Percentiles rank a stretch among this genome's conserved stretches.
These are phyloP conservation scores for Candida quercuum DNA, from an alignment of 805 yeast genomes.

Conservation along the genomic window DNA sequence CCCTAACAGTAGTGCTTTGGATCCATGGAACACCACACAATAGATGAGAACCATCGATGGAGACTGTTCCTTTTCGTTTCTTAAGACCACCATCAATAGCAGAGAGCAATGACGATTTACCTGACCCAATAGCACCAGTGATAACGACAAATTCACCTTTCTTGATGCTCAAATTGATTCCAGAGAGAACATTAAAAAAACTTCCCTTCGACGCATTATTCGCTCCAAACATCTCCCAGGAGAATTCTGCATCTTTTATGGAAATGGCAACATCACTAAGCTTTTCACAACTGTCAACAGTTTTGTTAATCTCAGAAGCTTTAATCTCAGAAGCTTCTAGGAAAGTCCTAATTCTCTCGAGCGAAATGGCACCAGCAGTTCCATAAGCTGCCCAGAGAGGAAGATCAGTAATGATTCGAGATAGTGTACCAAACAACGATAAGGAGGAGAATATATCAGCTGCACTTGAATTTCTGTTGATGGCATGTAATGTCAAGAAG, in stretches of 20 bases:
- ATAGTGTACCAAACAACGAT: neutral
- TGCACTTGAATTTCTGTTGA: neutral
- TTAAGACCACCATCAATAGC: conserved; percentile 36
- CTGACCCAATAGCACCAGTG: conserved; percentile 49
- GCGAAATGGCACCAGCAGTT: neutral
- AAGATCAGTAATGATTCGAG: neutral
- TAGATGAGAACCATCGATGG: conserved; percentile 41
- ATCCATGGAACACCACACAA: conserved; percentile 73
- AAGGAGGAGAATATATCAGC: neutral
- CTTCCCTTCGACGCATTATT: too few relatives aligned
- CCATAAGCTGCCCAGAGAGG: too few relatives aligned
- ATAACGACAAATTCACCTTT: conserved; percentile 6
- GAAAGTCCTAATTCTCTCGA: neutral
- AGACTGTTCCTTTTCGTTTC: conserved; percentile 40
- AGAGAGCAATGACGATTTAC: conserved; percentile 34
- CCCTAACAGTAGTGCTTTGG: conserved; percentile 84
- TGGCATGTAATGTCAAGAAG: too few relatives aligned
- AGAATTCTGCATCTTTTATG: too few relatives aligned
- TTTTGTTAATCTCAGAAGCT: too few relatives aligned
- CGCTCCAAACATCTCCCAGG: too few relatives aligned
- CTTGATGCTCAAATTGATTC: conserved; percentile 25
- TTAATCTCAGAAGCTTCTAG: too few relatives aligned
- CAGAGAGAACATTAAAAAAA: too few relatives aligned
- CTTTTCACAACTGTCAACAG: too few relatives aligned
- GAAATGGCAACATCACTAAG: too few relatives aligned